These are phyloP conservation scores for Physcomitrellopsis africana DNA, from an alignment of 225 moss, liverwort and hornwort genomes.

Conservation along the genomic window DNA sequence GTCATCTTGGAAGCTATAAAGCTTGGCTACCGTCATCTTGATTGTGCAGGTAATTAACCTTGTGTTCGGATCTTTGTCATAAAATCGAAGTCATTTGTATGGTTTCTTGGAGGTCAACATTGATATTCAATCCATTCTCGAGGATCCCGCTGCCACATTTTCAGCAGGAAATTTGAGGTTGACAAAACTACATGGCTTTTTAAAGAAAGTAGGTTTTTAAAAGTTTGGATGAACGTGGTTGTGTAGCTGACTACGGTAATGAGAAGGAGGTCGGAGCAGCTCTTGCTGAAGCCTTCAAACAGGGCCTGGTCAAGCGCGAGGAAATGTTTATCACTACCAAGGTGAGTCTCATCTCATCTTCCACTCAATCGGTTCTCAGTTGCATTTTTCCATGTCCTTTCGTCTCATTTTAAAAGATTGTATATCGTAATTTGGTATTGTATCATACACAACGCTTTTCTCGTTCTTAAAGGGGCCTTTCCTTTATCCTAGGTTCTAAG, in stretches of 20 bases:
- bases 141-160: not conserved
- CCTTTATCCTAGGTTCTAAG: not conserved
- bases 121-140: not conserved
- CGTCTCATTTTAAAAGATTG: not conserved
- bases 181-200: not conserved
- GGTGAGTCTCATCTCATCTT: constrained; percentile 40
- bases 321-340: constrained; percentile 93
- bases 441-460: not conserved
- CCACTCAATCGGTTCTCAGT: not conserved
- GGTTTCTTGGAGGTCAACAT: not conserved
- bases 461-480: constrained; percentile 7
- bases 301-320: constrained; percentile 89
- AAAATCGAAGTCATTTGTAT: not conserved
- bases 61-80: not conserved
- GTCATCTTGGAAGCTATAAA: constrained; percentile 78
- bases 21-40: constrained; percentile 93
- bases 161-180: constrained; percentile 11
- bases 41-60: constrained; percentile 75
- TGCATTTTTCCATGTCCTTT: not conserved
- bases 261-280: constrained; percentile 93
- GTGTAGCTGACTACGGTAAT: constrained; percentile 90
- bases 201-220: not conserved
- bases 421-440: constrained; percentile 2
- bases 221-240: constrained; percentile 1
- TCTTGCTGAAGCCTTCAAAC: constrained; percentile 70